phyloP scores from a whole-genome alignment of 1,284 basidiomycete species.

The Pseudozyma tsukubaensis region DNA sequence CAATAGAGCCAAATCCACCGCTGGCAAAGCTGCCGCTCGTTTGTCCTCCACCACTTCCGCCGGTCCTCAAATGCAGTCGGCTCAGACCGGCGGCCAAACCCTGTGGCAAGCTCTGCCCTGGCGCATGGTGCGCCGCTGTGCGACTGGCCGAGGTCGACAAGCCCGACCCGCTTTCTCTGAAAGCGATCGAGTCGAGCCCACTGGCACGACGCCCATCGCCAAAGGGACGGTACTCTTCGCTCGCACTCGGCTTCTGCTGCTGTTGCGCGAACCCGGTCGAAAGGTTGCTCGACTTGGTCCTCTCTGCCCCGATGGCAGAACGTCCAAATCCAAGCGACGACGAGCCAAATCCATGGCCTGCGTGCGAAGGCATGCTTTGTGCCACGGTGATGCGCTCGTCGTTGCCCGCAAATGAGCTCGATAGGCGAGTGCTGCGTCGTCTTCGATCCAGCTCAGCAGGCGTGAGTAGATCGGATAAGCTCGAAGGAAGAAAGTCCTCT shows the following conservation, averaged over 20 bases:
- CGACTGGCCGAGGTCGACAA: conserved; percentile 33
- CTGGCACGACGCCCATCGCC: conserved; percentile 19
- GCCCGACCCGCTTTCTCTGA: conserved; percentile 21
- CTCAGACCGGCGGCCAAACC: conserved; percentile 87
- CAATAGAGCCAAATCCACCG: conserved; percentile 17
- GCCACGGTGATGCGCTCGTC: conserved; percentile 33
- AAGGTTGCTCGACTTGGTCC: conserved; percentile 41
- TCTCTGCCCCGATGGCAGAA: conserved; percentile 29
- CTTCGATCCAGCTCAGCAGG: conserved; percentile 66
- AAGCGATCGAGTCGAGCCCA: conserved; percentile 40
- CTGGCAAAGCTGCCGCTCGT: conserved; percentile 6
- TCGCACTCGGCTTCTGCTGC: conserved; percentile 18
- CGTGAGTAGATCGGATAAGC: conserved; percentile 65
- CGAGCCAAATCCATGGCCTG: conserved; percentile 14
- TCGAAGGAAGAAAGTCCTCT: conserved; percentile 72
- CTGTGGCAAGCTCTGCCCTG: conserved; percentile 86
- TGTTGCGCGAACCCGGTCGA: conserved; percentile 47
- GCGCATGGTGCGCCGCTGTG: conserved; percentile 74
- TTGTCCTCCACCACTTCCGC: conserved; percentile 9
- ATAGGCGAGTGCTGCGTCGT: conserved; percentile 36
- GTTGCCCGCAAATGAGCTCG: conserved; percentile 40
- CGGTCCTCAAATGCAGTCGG: conserved; percentile 76
- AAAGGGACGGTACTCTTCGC: conserved; percentile 21
- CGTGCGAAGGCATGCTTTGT: conserved; percentile 60
- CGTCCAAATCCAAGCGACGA: conserved; percentile 40